Conservation (phyloP, 495 filamentous ascomycete genomes). For the Penicillium macrosclerotiorum region DNA sequence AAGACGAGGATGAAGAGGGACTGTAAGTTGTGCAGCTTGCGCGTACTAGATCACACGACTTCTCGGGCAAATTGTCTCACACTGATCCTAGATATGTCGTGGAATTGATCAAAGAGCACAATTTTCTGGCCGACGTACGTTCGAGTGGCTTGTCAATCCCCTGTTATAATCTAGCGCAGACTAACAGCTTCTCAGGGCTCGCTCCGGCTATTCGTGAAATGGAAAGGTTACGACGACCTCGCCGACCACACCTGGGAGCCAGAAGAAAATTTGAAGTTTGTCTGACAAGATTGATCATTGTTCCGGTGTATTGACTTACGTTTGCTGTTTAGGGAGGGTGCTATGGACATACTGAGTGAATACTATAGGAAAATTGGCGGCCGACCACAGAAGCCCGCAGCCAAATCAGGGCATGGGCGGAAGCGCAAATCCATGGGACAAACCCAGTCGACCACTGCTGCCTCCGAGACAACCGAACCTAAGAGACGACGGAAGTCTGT, state of each 20-base stretch:
- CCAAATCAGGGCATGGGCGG: slow-evolving; percentile 19
- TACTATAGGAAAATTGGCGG: slow-evolving; percentile 61
- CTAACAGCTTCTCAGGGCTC: slow-evolving; percentile 34
- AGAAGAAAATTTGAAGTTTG: slow-evolving; percentile 52
- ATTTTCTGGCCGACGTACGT: slow-evolving; percentile 38
- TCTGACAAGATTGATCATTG: not conserved
- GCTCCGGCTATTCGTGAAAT: slow-evolving; percentile 56
- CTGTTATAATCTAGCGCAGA: not conserved
- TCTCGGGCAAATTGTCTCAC: slow-evolving; percentile 26
- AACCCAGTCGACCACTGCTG: slow-evolving; percentile 23
- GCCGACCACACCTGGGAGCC: slow-evolving; percentile 61
- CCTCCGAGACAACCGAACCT: slow-evolving; percentile 20
- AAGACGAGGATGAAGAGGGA: slow-evolving; percentile 27
- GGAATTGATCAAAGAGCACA: slow-evolving; percentile 55
- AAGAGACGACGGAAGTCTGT: slow-evolving; percentile 23
- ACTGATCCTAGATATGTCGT: slow-evolving; percentile 55
- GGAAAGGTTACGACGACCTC: slow-evolving; percentile 59
- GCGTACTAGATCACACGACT: not conserved
- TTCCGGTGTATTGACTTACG: slow-evolving; percentile 10
- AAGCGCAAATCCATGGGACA: slow-evolving; percentile 41
- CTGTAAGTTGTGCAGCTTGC: slow-evolving; percentile 29
- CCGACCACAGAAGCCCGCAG: slow-evolving; percentile 37
- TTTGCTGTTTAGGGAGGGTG: slow-evolving; percentile 42
- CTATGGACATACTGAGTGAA: slow-evolving; percentile 49
- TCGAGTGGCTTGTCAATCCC: not conserved